Base-by-base conservation (phyloP, 768 basidiomycete species). In the Lenzites betulinus region DNA sequence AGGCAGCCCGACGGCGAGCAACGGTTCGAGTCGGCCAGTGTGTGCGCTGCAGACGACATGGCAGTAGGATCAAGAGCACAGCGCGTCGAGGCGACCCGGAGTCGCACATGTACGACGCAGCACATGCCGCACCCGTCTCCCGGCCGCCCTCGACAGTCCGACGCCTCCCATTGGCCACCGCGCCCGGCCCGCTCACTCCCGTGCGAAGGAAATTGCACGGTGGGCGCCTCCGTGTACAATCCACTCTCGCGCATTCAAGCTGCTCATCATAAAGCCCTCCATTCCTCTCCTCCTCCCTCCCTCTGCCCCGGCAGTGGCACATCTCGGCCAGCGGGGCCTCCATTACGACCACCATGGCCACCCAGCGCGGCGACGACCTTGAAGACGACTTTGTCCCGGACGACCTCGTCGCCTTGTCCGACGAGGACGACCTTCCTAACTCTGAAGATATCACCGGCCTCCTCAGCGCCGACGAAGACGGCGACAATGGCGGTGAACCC, bases 381-480 rank as follows among this genome's bases (percentile, higher is more conserved):
- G 90, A 90, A 49, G 93, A 94, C 71, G 89, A 93, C 64, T 92
- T 89, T 69, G 77, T 89, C 51, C 81, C 81, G 33, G 87, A 94
- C 62, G 87, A 88, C 44, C 76, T 83, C 15, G 81, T 90, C 0
- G 86, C 85, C 0, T 74, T 83, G 15, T 88, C 86, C 0, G 87
- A 79, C 12, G 87, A 84, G 47, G 89, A 89, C 62, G 70, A 73
- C 18, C 66, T 71, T 43, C 70, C 69, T 2, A 68, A 70, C 2
- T 70, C 67, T 20, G 78, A 81, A 12, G 76, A 75, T 53, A 71
- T 78, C 50, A 71, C 65, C 11, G 76, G 66, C 20, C 68, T 81
- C n/a, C 71, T 82, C 58, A 81, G 81, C 47, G 74, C 76, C 13
- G 81, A 78, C 35, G 83, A 80, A 59, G 77, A 74, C 36, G 73